Percentiles rank a stretch among this genome's conserved stretches.
Evolutionary conservation across 441 rosid species (phyloP).

Genomic region (Dalechampia spathulata): DNA sequence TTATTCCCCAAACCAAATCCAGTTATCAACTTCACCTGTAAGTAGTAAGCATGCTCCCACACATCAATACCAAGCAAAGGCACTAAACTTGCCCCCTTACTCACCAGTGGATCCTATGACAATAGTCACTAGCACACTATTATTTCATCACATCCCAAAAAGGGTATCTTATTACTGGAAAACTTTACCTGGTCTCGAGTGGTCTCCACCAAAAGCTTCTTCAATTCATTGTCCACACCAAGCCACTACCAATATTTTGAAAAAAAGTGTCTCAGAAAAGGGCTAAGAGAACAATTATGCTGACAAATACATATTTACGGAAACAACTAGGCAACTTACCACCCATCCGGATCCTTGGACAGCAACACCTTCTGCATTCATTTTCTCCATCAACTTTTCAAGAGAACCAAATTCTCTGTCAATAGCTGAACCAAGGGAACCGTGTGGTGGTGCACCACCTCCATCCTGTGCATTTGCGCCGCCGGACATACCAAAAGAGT

Average conservation of each 20-base stretch:
- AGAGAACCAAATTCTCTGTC: too few relatives aligned
- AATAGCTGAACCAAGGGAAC: conserved; percentile 57
- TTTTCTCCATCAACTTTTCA: conserved; percentile 35
- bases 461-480: conserved; percentile 78
- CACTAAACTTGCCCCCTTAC: conserved; percentile 65
- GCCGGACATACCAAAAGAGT: neutral
- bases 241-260: conserved; percentile 70
- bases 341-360: conserved; percentile 99
- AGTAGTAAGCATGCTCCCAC: conserved; percentile 98
- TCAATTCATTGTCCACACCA: conserved; percentile 68
- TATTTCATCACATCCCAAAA: too few relatives aligned
- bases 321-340: conserved; percentile 37
- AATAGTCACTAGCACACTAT: conserved; percentile 8
- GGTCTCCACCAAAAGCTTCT: conserved; percentile 85
- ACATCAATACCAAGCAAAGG: conserved; percentile 94
- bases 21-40: conserved; percentile 55
- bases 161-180: neutral
- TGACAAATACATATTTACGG: neutral
- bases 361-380: conserved; percentile 87
- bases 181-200: conserved; percentile 85
- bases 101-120: conserved; percentile 77
- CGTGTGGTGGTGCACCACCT: conserved; percentile 88
- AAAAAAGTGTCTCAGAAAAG: neutral
- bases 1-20: too few relatives aligned
- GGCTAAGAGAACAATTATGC: neutral